Percentiles rank a stretch among this genome's conserved stretches.
Conservation (phyloP, 768 basidiomycete species). For the Termitomyces sp. region DNA sequence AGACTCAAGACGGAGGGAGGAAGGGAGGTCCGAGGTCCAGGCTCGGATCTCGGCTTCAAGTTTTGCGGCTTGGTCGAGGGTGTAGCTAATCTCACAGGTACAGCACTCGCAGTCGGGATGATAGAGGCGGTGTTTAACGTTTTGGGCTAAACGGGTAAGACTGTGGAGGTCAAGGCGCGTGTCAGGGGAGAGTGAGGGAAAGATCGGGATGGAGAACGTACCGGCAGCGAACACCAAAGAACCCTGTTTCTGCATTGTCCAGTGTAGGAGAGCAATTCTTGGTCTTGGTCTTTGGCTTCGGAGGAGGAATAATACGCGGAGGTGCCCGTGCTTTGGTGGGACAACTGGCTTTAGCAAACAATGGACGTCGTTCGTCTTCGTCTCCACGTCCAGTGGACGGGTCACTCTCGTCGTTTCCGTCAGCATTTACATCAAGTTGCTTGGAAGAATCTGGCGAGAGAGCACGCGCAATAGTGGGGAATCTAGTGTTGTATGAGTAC, state of each 20-base stretch:
- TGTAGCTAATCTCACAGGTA: conserved; percentile 35
- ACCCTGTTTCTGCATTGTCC: conserved; percentile 14
- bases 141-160: conserved; percentile 58
- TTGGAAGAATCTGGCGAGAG: neutral
- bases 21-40: conserved; percentile 50
- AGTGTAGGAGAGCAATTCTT: neutral
- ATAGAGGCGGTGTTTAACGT: conserved; percentile 45
- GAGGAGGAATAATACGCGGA: neutral
- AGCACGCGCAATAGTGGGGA: conserved; percentile 44
- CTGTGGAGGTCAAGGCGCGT: conserved; percentile 22
- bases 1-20: conserved; percentile 31
- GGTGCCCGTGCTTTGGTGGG: neutral
- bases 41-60: conserved; percentile 51
- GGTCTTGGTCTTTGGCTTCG: conserved; percentile 2
- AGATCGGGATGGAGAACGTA: conserved; percentile 24
- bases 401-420: neutral
- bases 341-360: neutral
- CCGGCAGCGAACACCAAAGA: conserved; percentile 58
- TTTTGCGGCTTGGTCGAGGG: conserved; percentile 55
- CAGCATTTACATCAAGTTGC: neutral
- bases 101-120: conserved; percentile 21
- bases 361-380: neutral
- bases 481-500: conserved; percentile 45
- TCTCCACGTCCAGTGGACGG: neutral
- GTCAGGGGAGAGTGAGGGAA: conserved; percentile 1